phyloP scores from a whole-genome alignment of 225 moss, liverwort and hornwort species.

The Antitrichia curtipendula region DNA sequence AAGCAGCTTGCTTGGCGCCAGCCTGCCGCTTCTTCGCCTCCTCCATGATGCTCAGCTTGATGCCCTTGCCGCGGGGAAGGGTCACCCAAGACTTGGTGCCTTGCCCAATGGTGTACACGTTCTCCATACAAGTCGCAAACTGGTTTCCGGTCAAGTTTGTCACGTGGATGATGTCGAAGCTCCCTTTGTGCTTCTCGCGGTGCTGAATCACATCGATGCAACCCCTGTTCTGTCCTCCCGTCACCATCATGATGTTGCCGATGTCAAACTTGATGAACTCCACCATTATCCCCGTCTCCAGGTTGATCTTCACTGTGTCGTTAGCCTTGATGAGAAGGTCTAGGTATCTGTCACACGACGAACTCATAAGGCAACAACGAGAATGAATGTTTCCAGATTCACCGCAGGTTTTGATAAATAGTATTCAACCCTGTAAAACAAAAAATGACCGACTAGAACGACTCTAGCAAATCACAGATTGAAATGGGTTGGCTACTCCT shows the following conservation, averaged over 20 bases:
- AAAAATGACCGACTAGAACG: background rate
- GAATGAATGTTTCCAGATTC: background rate
- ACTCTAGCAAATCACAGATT: background rate
- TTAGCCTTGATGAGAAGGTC: constrained; percentile 67
- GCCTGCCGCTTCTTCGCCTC: constrained; percentile 51
- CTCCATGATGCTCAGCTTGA: constrained; percentile 65
- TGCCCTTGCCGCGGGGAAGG: constrained; percentile 57
- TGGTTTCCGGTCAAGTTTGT: constrained; percentile 44
- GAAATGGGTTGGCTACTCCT: background rate
- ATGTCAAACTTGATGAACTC: constrained; percentile 17
- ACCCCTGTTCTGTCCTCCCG: constrained; percentile 66
- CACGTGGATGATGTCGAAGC: constrained; percentile 71
- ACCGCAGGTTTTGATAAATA: background rate
- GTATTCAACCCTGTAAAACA: background rate
- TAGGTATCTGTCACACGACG: constrained; percentile 23
- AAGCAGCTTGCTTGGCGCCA: constrained; percentile 28
- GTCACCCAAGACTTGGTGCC: constrained; percentile 55
- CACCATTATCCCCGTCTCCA: constrained; percentile 62
- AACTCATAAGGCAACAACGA: background rate
- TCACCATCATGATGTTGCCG: constrained; percentile 65
- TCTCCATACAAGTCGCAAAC: constrained; percentile 57
- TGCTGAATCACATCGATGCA: constrained; percentile 62
- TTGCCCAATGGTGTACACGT: constrained; percentile 52
- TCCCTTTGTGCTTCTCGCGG: constrained; percentile 66
- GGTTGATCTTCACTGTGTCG: constrained; percentile 60